phyloP scores from a whole-genome alignment of 2,329 filamentous ascomycete species.

The Trichoderma sp. region DNA sequence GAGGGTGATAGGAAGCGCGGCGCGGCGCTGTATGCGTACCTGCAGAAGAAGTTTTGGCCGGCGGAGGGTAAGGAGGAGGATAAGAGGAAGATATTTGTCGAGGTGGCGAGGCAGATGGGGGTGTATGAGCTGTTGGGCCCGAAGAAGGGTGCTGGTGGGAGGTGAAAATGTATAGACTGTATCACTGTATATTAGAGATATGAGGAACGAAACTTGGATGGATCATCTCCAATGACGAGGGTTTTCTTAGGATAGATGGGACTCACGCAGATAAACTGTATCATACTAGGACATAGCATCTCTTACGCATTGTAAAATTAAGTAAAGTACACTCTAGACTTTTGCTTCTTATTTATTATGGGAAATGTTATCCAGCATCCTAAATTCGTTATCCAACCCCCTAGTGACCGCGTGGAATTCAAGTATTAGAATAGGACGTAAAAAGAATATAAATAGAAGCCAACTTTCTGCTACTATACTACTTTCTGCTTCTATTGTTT shows the following conservation, averaged over 20 bases:
- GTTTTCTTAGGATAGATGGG: not conserved
- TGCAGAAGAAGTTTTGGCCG: conserved; percentile 44
- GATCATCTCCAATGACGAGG: not conserved
- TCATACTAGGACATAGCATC: not conserved
- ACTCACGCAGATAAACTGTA: not conserved
- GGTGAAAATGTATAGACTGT: conserved; percentile 3
- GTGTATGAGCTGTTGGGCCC: conserved; percentile 39
- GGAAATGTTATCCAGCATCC: no score
- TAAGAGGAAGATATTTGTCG: conserved; percentile 32
- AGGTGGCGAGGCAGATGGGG: conserved; percentile 47
- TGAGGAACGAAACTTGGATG: conserved; percentile 7
- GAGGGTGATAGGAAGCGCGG: conserved; percentile 36
- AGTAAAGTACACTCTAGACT: not conserved
- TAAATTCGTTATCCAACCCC: no score
- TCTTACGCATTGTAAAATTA: not conserved
- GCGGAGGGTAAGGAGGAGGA: conserved; percentile 28
- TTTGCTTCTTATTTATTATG: not conserved
- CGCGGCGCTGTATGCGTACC: conserved; percentile 45
- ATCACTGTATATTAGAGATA: conserved; percentile 18
- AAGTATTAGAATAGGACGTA: no score
- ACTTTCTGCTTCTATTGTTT: no score
- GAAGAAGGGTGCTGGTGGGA: conserved; percentile 1
- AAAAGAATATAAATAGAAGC: no score
- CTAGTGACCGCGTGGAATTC: no score
- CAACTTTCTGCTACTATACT: no score